Conservation (phyloP, 2,329 filamentous ascomycete species). For the Hymenoscyphus linearis region DNA sequence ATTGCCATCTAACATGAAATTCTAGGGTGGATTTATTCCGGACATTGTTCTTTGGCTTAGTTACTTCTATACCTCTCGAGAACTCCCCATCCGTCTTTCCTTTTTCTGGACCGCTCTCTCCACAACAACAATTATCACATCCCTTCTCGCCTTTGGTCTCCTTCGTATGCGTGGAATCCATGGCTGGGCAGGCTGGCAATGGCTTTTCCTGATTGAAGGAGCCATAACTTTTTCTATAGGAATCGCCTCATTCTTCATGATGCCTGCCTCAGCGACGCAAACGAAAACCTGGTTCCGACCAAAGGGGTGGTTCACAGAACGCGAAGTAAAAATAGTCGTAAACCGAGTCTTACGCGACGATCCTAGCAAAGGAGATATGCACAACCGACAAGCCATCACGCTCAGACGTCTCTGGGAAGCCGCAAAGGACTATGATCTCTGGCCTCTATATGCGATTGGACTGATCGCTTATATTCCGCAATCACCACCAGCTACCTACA, state of each 20-base stretch:
- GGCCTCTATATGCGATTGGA: slow-evolving; percentile 46
- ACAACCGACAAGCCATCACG: slow-evolving; percentile 53
- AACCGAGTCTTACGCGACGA: slow-evolving; percentile 54
- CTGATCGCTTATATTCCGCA: slow-evolving; percentile 46
- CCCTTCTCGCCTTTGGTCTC: slow-evolving; percentile 54
- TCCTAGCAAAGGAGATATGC: slow-evolving; percentile 47
- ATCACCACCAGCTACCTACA: slow-evolving; percentile 42
- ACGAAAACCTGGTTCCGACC: slow-evolving; percentile 50
- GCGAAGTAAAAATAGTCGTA: slow-evolving; percentile 62
- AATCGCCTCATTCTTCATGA: slow-evolving; percentile 47
- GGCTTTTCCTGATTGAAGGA: slow-evolving; percentile 53
- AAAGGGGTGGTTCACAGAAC: slow-evolving; percentile 58
- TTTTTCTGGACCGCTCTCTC: slow-evolving; percentile 67
- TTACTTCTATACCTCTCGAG: slow-evolving; percentile 70
- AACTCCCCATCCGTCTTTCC: slow-evolving; percentile 61
- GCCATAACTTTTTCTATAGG: slow-evolving; percentile 49
- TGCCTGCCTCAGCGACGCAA: slow-evolving; percentile 56
- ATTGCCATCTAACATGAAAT: neutral
- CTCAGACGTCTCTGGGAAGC: slow-evolving; percentile 45
- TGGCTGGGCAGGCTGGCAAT: slow-evolving; percentile 49
- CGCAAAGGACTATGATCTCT: slow-evolving; percentile 55
- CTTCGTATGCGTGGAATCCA: slow-evolving; percentile 44
- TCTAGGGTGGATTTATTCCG: slow-evolving; percentile 55
- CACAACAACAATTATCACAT: slow-evolving; percentile 32
- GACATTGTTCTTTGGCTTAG: slow-evolving; percentile 63